A percentile compares a stretch with the other conserved stretches of the same genome.
Evolutionary conservation across 139 green algal genomes (phyloP).

Genomic region (Chlorella sp.): DNA sequence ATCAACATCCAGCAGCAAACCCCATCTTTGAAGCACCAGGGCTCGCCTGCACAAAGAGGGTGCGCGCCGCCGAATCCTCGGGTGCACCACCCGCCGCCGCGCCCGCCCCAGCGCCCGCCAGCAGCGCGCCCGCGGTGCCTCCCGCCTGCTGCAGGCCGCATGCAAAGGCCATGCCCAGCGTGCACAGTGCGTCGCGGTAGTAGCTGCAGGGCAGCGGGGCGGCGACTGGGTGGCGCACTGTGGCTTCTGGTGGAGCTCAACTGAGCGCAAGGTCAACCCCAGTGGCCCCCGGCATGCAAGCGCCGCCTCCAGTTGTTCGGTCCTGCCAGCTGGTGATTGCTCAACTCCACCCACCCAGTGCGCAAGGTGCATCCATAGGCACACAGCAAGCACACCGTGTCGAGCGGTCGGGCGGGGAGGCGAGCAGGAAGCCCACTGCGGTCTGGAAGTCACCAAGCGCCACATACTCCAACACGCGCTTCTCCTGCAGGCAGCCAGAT

Average conservation of each 20-base stretch:
- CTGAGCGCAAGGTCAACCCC: no score
- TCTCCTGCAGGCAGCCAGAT: constrained; percentile 65
- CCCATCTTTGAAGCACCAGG: no score
- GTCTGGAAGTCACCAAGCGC: constrained; percentile 80
- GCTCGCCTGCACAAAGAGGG: constrained; percentile 58
- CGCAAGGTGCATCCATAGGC: no score
- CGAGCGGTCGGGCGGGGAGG: constrained; percentile 65
- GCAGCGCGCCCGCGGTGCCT: neutral
- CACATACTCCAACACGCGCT: constrained; percentile 65
- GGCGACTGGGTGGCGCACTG: no score
- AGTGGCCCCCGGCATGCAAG: no score
- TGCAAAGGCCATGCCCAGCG: constrained; percentile 76
- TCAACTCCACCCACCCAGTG: no score
- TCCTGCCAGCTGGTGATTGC: no score
- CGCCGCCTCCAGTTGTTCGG: no score
- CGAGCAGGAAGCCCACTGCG: constrained; percentile 86
- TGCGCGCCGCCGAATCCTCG: constrained; percentile 22
- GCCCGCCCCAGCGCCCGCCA: neutral
- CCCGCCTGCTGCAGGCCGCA: constrained; percentile 37
- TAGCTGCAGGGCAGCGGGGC: constrained; percentile 42
- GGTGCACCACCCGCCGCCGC: neutral
- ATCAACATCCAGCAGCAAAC: no score
- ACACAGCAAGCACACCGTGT: constrained; percentile 33
- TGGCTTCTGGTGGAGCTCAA: no score
- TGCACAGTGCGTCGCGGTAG: constrained; percentile 77